Conservation (phyloP, 768 basidiomycete species). For the Termitomyces sp. region DNA sequence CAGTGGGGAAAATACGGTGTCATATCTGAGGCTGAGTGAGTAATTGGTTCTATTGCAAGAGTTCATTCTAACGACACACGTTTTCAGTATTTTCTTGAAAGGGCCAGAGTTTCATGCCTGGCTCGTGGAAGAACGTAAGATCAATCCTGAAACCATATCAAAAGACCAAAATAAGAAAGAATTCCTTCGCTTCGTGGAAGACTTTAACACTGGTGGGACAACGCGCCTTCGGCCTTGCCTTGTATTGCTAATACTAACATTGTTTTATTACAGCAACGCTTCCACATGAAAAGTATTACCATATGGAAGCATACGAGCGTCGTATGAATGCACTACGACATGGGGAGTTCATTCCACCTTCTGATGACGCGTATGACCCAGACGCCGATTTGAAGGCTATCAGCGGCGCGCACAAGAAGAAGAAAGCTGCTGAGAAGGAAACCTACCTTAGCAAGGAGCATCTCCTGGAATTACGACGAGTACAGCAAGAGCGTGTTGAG, state of each 20-base stretch:
- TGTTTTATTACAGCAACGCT: conserved; percentile 62
- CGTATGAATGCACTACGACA: conserved; percentile 81
- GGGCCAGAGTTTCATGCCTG: conserved; percentile 85
- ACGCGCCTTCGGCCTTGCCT: not conserved
- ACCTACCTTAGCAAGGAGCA: conserved; percentile 77
- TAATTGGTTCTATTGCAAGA: conserved; percentile 9
- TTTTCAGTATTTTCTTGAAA: conserved; percentile 63
- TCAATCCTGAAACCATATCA: conserved; percentile 84
- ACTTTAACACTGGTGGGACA: conserved; percentile 72
- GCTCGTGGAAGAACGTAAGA: conserved; percentile 88
- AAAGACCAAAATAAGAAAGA: conserved; percentile 86
- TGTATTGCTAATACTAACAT: not conserved
- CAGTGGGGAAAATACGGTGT: conserved; percentile 93
- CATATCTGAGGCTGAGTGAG: conserved; percentile 81
- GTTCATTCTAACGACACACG: not conserved
- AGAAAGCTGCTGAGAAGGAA: conserved; percentile 58
- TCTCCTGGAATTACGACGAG: conserved; percentile 71
- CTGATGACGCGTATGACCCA: conserved; percentile 76
- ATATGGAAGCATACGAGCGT: conserved; percentile 79
- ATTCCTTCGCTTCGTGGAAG: conserved; percentile 77
- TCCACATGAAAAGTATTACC: conserved; percentile 93
- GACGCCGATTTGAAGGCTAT: conserved; percentile 79
- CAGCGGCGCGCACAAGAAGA: conserved; percentile 64
- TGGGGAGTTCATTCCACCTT: conserved; percentile 76
- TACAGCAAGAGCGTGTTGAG: conserved; percentile 84